Evolutionary conservation across 768 basidiomycete species (phyloP).

Genomic region (Antrodiella citrinella): DNA sequence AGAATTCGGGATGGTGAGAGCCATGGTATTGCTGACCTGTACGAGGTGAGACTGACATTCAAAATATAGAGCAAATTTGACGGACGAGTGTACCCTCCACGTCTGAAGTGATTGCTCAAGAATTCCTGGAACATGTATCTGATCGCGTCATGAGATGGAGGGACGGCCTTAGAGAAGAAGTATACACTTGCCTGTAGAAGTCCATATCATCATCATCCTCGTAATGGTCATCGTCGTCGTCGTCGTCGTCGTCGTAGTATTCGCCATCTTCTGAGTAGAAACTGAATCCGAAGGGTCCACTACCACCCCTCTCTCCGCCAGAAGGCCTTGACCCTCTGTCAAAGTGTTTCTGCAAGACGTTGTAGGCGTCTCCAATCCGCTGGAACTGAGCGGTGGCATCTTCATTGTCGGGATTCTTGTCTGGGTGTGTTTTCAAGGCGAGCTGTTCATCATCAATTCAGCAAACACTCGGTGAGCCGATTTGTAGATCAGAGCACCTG

Average conservation of each 20-base stretch:
- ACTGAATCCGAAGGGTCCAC: slow-evolving; percentile 7
- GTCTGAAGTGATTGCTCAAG: slow-evolving; percentile 1
- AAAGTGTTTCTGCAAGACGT: slow-evolving; percentile 47
- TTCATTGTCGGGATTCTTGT: slow-evolving; percentile 63
- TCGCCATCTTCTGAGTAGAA: slow-evolving; percentile 20
- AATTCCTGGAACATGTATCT: slow-evolving; percentile 8
- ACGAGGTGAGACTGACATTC: too few relatives aligned
- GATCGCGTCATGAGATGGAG: slow-evolving; percentile 6
- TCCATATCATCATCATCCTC: slow-evolving; percentile 22
- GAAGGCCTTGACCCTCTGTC: slow-evolving; percentile 28
- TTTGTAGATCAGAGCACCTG: slow-evolving; percentile 33
- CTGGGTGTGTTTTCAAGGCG: slow-evolving; percentile 65
- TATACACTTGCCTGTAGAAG: slow-evolving; percentile 38
- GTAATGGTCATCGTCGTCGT: slow-evolving; percentile 22
- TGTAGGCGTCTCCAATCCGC: slow-evolving; percentile 60
- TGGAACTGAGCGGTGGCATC: slow-evolving; percentile 67
- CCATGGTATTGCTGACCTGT: too few relatives aligned
- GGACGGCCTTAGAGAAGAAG: neutral
- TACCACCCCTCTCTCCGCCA: slow-evolving; percentile 6
- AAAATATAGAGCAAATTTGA: too few relatives aligned
- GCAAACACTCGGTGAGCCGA: neutral
- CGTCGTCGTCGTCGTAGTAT: slow-evolving; percentile 26
- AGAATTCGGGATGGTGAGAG: neutral
- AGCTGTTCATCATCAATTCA: too few relatives aligned
- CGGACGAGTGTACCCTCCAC: slow-evolving; percentile 8